Percentiles rank a stretch among this genome's conserved stretches.
These are phyloP conservation scores for Leccinum uliginosum DNA, from an alignment of 768 basidiomycete species.

Conservation along the genomic window DNA sequence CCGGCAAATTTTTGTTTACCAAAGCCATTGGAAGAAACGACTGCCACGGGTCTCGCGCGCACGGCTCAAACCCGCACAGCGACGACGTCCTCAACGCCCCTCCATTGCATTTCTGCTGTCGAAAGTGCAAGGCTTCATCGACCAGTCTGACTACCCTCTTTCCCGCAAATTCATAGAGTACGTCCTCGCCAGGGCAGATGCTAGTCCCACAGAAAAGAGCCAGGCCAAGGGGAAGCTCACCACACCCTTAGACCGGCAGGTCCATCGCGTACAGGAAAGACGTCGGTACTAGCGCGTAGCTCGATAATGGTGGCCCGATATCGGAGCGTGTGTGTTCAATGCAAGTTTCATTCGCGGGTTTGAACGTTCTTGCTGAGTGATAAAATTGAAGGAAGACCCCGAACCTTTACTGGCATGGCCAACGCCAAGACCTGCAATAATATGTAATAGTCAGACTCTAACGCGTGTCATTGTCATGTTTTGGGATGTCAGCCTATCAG, in stretches of 20 bases:
- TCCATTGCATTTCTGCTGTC: slow-evolving; percentile 55
- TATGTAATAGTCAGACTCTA: not conserved
- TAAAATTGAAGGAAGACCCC: not conserved
- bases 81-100: slow-evolving; percentile 29
- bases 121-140: slow-evolving; percentile 74
- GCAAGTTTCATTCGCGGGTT: not conserved
- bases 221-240: slow-evolving; percentile 80
- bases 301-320: not conserved
- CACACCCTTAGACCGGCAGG: not conserved
- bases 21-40: too few relatives aligned
- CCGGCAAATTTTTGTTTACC: not conserved
- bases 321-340: not conserved
- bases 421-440: not conserved
- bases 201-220: slow-evolving; percentile 41
- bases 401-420: not conserved
- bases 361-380: not conserved
- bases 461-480: too few relatives aligned
- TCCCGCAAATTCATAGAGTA: slow-evolving; percentile 68
- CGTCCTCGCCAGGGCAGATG: slow-evolving; percentile 54
- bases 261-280: too few relatives aligned
- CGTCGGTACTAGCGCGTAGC: not conserved
- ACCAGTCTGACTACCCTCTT: slow-evolving; percentile 81
- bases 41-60: too few relatives aligned
- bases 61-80: not conserved
- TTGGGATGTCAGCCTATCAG: not conserved